Percentiles rank a stretch among this genome's conserved stretches.
Evolutionary conservation across 2,329 filamentous ascomycete species (phyloP).

Genomic region (Raffaelea albimanens): DNA sequence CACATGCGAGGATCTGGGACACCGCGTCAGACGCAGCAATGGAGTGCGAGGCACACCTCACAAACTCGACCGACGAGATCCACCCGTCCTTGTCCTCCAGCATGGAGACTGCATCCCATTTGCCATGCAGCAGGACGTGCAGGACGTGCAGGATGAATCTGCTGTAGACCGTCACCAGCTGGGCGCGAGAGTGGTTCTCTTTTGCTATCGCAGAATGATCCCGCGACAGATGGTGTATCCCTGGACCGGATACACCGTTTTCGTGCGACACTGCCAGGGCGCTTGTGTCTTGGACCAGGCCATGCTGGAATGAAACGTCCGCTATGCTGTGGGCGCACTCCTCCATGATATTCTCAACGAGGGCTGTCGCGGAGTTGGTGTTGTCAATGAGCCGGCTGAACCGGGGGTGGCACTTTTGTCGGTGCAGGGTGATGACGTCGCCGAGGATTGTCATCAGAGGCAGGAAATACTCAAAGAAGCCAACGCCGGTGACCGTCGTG

Average conservation of each 20-base stretch:
- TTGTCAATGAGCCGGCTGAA: slow-evolving; percentile 23
- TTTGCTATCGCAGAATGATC: too few species aligned
- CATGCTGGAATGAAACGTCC: slow-evolving; percentile 17
- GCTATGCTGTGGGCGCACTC: slow-evolving; percentile 29
- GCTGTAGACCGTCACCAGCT: slow-evolving; percentile 35
- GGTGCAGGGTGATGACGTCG: slow-evolving; percentile 38
- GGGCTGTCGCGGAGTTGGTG: slow-evolving; percentile 22
- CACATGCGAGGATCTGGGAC: slow-evolving; percentile 33
- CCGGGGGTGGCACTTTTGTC: slow-evolving; percentile 30
- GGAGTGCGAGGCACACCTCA: slow-evolving; percentile 35
- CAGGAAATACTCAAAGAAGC: slow-evolving; percentile 40
- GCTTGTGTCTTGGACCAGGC: too few species aligned
- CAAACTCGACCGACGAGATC: slow-evolving; percentile 35
- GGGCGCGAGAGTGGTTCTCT: slow-evolving; percentile 18
- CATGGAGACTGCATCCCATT: slow-evolving; percentile 40
- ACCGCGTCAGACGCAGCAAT: slow-evolving; percentile 36
- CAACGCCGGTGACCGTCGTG: slow-evolving; percentile 27
- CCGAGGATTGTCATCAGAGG: slow-evolving; percentile 39
- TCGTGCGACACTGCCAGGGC: too few species aligned
- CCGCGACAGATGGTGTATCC: too few species aligned
- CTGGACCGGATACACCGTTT: too few species aligned
- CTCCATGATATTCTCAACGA: slow-evolving; percentile 26
- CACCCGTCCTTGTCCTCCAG: slow-evolving; percentile 38
- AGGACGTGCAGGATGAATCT: slow-evolving; percentile 38
- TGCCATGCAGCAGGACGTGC: slow-evolving; percentile 36